Evolutionary conservation across 176 grass and related monocot genomes (phyloP).

Genomic region (Phoenix roebelenii): DNA sequence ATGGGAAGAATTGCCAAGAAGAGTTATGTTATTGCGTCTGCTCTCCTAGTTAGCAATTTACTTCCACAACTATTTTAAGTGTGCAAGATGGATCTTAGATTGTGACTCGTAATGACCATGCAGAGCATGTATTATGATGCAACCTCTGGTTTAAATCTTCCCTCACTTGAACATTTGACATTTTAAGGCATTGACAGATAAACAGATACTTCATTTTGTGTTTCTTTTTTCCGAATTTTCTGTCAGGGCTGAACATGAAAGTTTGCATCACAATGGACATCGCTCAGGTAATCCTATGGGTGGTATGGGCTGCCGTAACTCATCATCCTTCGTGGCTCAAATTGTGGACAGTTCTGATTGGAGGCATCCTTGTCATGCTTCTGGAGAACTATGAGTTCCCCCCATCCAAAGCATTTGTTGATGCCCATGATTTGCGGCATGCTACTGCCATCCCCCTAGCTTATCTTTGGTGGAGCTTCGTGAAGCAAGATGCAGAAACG

Average conservation of each 20-base stretch:
- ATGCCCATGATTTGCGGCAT: conserved; percentile 34
- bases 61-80: too few relatives aligned
- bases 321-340: conserved; percentile 63
- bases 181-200: too few relatives aligned
- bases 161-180: too few relatives aligned
- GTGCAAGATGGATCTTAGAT: too few relatives aligned
- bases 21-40: too few relatives aligned
- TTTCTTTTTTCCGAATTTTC: background rate
- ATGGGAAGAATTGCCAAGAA: too few relatives aligned
- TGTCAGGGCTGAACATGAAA: conserved; percentile 66
- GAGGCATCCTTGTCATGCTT: conserved; percentile 28
- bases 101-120: too few relatives aligned
- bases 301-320: conserved; percentile 54
- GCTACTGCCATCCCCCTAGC: conserved; percentile 42
- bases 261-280: conserved; percentile 47
- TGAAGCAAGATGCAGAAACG: conserved; percentile 70
- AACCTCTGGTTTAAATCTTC: too few relatives aligned
- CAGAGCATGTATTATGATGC: too few relatives aligned
- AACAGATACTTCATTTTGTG: background rate
- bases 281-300: conserved; percentile 56
- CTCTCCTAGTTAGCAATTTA: too few relatives aligned
- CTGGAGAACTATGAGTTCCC: conserved; percentile 62
- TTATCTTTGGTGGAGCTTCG: conserved; percentile 87
- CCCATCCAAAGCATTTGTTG: conserved; percentile 61
- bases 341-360: conserved; percentile 41